Evolutionary conservation across 2,329 filamentous ascomycete genomes (phyloP).

Genomic region (Alternaria novae-zelandiae): DNA sequence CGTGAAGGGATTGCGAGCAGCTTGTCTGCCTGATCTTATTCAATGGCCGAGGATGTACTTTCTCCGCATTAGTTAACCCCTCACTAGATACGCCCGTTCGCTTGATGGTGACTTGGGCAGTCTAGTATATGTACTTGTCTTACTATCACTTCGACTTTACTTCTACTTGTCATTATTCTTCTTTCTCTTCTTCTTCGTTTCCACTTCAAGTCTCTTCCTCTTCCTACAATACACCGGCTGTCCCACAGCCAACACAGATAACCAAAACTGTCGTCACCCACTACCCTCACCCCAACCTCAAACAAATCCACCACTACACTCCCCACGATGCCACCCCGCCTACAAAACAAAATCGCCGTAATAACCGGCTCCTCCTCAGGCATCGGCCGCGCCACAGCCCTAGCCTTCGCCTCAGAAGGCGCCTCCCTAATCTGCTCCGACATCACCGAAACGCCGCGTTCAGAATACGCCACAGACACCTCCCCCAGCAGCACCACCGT

Average conservation of each 20-base stretch:
- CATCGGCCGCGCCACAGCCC: slow-evolving; percentile 44
- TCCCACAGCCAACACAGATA: background rate
- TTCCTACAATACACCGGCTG: background rate
- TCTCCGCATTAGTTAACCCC: background rate
- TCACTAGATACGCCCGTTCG: background rate
- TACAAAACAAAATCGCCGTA: slow-evolving; percentile 39
- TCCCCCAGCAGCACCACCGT: slow-evolving; percentile 34
- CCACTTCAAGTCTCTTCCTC: background rate
- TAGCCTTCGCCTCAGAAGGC: slow-evolving; percentile 41
- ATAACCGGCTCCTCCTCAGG: slow-evolving; percentile 45
- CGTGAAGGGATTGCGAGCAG: background rate
- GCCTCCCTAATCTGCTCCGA: slow-evolving; percentile 43
- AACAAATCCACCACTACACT: background rate
- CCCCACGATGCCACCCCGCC: slow-evolving; percentile 29
- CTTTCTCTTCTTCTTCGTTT: background rate
- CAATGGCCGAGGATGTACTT: slow-evolving; percentile 12
- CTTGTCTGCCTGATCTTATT: background rate
- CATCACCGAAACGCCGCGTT: slow-evolving; percentile 26
- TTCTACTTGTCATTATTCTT: background rate
- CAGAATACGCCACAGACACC: slow-evolving; percentile 21
- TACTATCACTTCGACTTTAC: background rate
- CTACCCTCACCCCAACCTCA: background rate
- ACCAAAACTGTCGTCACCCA: background rate
- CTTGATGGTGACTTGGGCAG: background rate
- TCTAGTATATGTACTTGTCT: background rate